Evolutionary conservation across 768 basidiomycete genomes (phyloP), one percentile per base, ranked within the genome.

Genomic region (Lyophyllum decastes): DNA sequence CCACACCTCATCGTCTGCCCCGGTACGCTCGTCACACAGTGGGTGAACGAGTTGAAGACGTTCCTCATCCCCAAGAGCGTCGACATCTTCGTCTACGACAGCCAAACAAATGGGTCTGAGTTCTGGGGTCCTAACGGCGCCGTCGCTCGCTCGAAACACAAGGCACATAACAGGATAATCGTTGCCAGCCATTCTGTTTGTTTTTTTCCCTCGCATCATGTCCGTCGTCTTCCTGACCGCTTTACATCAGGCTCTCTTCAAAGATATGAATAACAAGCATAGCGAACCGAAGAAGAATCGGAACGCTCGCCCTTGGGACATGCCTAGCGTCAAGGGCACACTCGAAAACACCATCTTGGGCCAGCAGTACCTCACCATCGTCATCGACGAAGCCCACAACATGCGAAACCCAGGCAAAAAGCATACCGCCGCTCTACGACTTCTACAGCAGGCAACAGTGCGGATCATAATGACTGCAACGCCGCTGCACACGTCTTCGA

Each of bases 11-110:
- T 69, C 11, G 38, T 68, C 25, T 60, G 66, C 2, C 67, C 67
- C 0, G 59, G 59, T 14, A 63, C 68, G 0, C 64, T 71, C 3
- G 40, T 64, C 12, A 43, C 24, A 11, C 68, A 69, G 38, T 71
- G 70, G 68, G n/a, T 41, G 0, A 27, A 52, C 6, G 67, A 69
- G 22, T n/a, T 69, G 0, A 49, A 62, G 27, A 46, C 19, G 0
- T 59, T 66, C 25, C 50, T 70, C 14, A 4, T 49, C 0, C 63
- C 63, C 0, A 38, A 57, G 2, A 54, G 24, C 1, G 54, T 72
- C 19, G 70, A 72, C 21, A 63, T 75, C 2, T 52, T 73, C 17
- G 22, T 66, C 17, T 73, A 75, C 24, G 57, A 57, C 3, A 54
- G 57, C 0, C 49, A 60, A 24, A 33, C 10, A 1, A 40, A 60